Evolutionary conservation across 2,329 filamentous ascomycete species (phyloP).

Genomic region (Allantophomopsis lycopodina): DNA sequence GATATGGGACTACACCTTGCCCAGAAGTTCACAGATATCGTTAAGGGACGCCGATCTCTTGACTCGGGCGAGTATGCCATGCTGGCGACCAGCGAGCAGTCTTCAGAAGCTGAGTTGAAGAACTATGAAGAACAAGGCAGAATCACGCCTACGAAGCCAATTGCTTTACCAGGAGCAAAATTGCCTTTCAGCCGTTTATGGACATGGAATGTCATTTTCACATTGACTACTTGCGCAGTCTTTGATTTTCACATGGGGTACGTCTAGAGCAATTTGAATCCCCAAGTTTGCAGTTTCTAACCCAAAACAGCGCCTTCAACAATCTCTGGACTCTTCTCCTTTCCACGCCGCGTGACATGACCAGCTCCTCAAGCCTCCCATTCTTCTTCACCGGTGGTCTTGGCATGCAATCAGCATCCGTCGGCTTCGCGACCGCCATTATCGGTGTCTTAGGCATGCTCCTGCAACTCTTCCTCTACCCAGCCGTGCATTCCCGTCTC

Average conservation of each 20-base stretch:
- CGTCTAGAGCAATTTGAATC: slow-evolving; percentile 23
- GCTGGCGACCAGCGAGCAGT: neutral
- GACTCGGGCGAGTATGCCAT: slow-evolving; percentile 6
- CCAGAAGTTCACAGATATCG: neutral
- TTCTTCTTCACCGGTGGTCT: slow-evolving; percentile 38
- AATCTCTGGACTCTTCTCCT: slow-evolving; percentile 45
- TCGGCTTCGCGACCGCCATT: slow-evolving; percentile 56
- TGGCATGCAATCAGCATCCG: slow-evolving; percentile 49
- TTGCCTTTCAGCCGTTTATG: slow-evolving; percentile 18
- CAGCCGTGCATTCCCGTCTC: slow-evolving; percentile 45
- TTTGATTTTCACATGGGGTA: slow-evolving; percentile 55
- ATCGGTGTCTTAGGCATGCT: slow-evolving; percentile 56
- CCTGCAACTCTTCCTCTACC: slow-evolving; percentile 57
- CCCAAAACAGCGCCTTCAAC: slow-evolving; percentile 29
- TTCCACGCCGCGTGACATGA: slow-evolving; percentile 36
- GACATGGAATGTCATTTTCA: slow-evolving; percentile 23
- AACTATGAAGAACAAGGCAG: slow-evolving; percentile 1
- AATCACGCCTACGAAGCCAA: slow-evolving; percentile 2
- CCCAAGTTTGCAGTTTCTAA: too few relatives aligned
- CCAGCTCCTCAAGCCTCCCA: slow-evolving; percentile 6
- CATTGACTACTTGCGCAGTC: slow-evolving; percentile 49
- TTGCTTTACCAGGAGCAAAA: slow-evolving; percentile 5
- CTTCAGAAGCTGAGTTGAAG: slow-evolving; percentile 1
- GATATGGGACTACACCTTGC: slow-evolving; percentile 9
- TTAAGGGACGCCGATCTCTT: neutral